A percentile compares a stretch with the other conserved stretches of the same genome.
Evolutionary conservation across 768 basidiomycete genomes (phyloP).

Genomic region (Erythrobasidium yunnanense): DNA sequence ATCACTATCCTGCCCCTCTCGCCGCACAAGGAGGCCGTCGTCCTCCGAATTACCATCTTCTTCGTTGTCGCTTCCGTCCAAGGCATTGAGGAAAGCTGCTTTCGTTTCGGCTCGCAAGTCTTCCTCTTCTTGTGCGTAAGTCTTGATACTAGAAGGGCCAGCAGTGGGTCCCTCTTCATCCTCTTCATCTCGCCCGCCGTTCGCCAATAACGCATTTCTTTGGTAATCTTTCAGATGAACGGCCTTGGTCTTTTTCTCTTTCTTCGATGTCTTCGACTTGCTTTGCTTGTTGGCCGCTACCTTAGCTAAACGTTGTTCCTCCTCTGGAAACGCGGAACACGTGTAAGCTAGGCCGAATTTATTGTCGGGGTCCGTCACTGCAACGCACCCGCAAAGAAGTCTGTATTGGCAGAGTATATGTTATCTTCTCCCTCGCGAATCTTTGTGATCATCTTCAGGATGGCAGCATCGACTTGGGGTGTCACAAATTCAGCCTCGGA

Average conservation of each 20-base stretch:
- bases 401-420: slow-evolving; percentile 62
- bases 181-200: slow-evolving; percentile 26
- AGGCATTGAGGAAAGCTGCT: slow-evolving; percentile 55
- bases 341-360: background rate
- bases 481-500: slow-evolving; percentile 91
- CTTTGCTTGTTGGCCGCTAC: background rate
- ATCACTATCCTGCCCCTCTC: slow-evolving; percentile 70
- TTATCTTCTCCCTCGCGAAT: slow-evolving; percentile 71
- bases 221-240: slow-evolving; percentile 44
- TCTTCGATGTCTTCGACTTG: slow-evolving; percentile 8
- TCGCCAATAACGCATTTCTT: slow-evolving; percentile 41
- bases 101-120: slow-evolving; percentile 69
- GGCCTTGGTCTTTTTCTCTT: slow-evolving; percentile 35
- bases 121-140: slow-evolving; percentile 68
- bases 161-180: slow-evolving; percentile 26
- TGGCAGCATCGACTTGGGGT: slow-evolving; percentile 83
- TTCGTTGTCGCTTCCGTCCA: slow-evolving; percentile 48
- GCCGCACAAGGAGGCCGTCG: slow-evolving; percentile 60
- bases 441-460: slow-evolving; percentile 73
- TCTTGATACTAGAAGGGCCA: slow-evolving; percentile 41
- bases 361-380: no score
- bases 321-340: slow-evolving; percentile 48
- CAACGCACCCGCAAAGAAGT: slow-evolving; percentile 64
- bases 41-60: slow-evolving; percentile 50
- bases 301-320: slow-evolving; percentile 48